Evolutionary conservation across 108 stramenopile genomes (phyloP).

Genomic region (Nitzschia palea): DNA sequence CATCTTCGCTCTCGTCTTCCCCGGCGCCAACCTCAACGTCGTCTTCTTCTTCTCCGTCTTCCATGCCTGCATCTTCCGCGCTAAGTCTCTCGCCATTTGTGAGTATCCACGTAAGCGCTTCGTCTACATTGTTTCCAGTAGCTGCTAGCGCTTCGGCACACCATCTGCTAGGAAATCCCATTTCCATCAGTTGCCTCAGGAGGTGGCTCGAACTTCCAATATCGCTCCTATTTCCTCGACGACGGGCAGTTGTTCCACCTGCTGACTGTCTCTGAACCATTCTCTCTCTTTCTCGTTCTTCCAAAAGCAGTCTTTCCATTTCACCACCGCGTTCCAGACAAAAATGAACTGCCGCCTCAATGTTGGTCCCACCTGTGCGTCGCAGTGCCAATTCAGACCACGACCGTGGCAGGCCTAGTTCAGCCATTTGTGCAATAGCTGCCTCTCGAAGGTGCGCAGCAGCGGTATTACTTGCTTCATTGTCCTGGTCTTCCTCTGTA

Average conservation of each 20-base stretch:
- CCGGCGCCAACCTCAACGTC: conserved; percentile 51
- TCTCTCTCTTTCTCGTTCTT: conserved; percentile 57
- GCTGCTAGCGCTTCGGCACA: conserved; percentile 89
- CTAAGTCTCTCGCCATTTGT: conserved; percentile 88
- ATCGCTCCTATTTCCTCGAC: conserved; percentile 40
- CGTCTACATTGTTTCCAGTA: conserved; percentile 91
- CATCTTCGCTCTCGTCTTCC: conserved; percentile 57
- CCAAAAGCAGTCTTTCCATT: conserved; percentile 89
- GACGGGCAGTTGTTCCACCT: conserved; percentile 36
- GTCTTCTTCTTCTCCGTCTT: conserved; percentile 70
- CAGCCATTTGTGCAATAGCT: conserved; percentile 87
- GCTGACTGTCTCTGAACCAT: conserved; percentile 32
- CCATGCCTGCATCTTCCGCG: conserved; percentile 67
- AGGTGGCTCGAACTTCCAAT: conserved; percentile 46
- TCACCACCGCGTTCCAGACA: conserved; percentile 93
- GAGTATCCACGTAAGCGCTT: conserved; percentile 96
- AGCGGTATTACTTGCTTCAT: conserved; percentile 53
- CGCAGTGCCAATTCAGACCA: conserved; percentile 89
- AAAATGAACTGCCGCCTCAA: conserved; percentile 94
- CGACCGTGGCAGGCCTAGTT: conserved; percentile 80
- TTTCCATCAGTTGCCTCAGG: conserved; percentile 90
- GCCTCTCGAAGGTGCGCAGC: conserved; percentile 73
- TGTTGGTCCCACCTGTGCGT: conserved; percentile 83
- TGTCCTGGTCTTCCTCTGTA: conserved; percentile 45
- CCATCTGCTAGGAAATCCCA: conserved; percentile 96